phyloP scores from a whole-genome alignment of 2,329 filamentous ascomycete genomes.

The Trichophyton equinum region DNA sequence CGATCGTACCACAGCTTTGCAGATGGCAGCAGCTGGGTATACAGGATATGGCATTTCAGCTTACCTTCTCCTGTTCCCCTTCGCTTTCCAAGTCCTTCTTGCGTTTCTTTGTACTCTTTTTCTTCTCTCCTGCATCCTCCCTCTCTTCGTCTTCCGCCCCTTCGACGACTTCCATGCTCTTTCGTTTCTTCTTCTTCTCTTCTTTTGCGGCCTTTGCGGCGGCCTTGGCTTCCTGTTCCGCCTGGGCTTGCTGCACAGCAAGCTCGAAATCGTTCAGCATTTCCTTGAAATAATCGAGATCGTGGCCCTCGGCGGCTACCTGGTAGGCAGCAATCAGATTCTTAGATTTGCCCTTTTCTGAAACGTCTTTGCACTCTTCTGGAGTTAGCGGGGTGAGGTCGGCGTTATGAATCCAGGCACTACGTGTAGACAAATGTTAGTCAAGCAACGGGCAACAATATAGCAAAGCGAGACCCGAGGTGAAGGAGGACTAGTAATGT shows the following conservation, averaged over 20 bases:
- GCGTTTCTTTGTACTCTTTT: constrained; percentile 55
- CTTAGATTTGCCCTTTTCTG: constrained; percentile 67
- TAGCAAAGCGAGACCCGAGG: constrained; percentile 3
- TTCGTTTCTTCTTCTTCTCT: constrained; percentile 42
- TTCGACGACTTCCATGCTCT: constrained; percentile 34
- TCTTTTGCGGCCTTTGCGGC: constrained; percentile 45
- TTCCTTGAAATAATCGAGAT: constrained; percentile 70
- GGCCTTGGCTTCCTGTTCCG: constrained; percentile 54
- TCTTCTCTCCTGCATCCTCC: constrained; percentile 38
- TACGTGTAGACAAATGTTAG: constrained; percentile 28
- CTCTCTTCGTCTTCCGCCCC: constrained; percentile 46
- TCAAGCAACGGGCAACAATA: not conserved
- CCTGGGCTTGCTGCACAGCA: constrained; percentile 43
- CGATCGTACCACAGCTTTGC: not conserved
- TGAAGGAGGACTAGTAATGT: not conserved
- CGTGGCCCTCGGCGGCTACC: constrained; percentile 65
- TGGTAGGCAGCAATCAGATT: constrained; percentile 64
- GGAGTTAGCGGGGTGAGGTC: constrained; percentile 66
- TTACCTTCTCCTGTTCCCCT: constrained; percentile 52
- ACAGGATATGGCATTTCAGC: constrained; percentile 12
- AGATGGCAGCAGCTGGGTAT: not conserved
- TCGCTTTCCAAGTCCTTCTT: constrained; percentile 69
- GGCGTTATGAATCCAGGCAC: constrained; percentile 82
- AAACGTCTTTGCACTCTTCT: constrained; percentile 53
- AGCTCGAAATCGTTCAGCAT: constrained; percentile 52